Conservation (phyloP, 257 asterid species). For the Penstemon newberryi region DNA sequence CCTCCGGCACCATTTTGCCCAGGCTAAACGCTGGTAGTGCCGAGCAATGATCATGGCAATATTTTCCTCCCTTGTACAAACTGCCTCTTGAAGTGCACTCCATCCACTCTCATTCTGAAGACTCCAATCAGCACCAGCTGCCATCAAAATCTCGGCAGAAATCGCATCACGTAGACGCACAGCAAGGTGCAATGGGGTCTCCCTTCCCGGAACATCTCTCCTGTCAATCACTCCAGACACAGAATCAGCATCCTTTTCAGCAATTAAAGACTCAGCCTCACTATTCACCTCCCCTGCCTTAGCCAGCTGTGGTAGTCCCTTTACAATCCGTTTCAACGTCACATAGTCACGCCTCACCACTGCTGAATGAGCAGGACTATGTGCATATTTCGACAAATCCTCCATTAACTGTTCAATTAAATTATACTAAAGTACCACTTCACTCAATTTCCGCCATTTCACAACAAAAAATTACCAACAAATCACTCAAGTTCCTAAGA, state of each 20-base stretch:
- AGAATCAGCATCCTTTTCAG: slow-evolving; percentile 81
- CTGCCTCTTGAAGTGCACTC: slow-evolving; percentile 99
- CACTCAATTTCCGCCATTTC: slow-evolving; percentile 30
- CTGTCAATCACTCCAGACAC: slow-evolving; percentile 78
- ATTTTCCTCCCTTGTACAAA: slow-evolving; percentile 90
- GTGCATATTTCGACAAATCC: slow-evolving; percentile 74
- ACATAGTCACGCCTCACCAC: slow-evolving; percentile 70
- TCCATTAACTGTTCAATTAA: slow-evolving; percentile 53
- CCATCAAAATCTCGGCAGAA: slow-evolving; percentile 95
- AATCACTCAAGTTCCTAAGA: slow-evolving; percentile 6
- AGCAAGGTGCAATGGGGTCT: slow-evolving; percentile 95
- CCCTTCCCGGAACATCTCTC: slow-evolving; percentile 96
- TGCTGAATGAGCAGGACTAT: slow-evolving; percentile 88
- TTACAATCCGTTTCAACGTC: slow-evolving; percentile 62
- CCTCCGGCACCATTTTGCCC: slow-evolving; percentile 99
- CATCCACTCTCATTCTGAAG: slow-evolving; percentile 97
- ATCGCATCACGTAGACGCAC: slow-evolving; percentile 70
- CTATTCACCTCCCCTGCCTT: slow-evolving; percentile 89
- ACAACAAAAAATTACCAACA: background rate
- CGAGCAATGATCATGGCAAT: slow-evolving; percentile 96
- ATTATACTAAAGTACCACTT: slow-evolving; percentile 29
- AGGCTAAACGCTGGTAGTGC: slow-evolving; percentile 96
- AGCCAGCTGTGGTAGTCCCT: slow-evolving; percentile 71
- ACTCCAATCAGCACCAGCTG: slow-evolving; percentile 99
- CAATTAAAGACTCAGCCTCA: slow-evolving; percentile 80